Evolutionary conservation across 768 basidiomycete species (phyloP), one percentile per base, ranked within the genome.

Genomic region (Coprinopsis marcescibilis): DNA sequence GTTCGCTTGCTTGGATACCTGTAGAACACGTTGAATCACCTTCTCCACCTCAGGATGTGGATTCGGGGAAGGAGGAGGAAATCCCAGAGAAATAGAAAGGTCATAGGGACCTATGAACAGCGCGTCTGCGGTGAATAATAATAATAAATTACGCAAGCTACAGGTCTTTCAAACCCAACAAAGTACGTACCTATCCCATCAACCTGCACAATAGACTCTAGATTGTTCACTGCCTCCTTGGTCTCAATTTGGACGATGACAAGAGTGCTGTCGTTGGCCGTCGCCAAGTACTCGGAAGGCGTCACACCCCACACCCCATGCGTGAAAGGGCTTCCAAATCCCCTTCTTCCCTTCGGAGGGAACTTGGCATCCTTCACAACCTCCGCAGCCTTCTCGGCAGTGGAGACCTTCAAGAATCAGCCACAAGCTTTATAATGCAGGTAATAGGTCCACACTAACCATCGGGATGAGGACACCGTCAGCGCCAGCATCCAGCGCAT

Each of bases 171-270:
- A 8, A 32, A 32, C n/a, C 29, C 29, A 32, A n/a, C 29, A n/a
- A 29, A 39, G 14, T 24, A 55, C 73, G 57, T 35, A 80, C 79
- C 80, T 15, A 86, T 69, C 1, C 83, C 83, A 19, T 78, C 77
- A 1, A 85, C 78, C 2, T 65, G 61, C 14, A 75, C 77, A 44
- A 87, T 85, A 44, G 71, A 73, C 14, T 77, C 68, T 3, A 79
- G 66, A 46, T 85, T 84, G 40, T 76, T 56, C 2, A 85, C 71
- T 0, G 70, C 83, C 38, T 82, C 77, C 39, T 57, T 63, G 2
- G 71, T 85, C 61, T 85, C 83, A 44, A 87, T 85, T 61, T 87
- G 84, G 0, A 85, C 67, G 65, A 82, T 75, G 13, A 81, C 69
- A 23, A 80, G 51, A 26, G 81, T 58, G 8, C 68, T 65, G 1